Percentiles rank a stretch among this genome's conserved stretches.
These are phyloP conservation scores for Rosa multiflora DNA, from an alignment of 306 rosid genomes.

Conservation along the genomic window DNA sequence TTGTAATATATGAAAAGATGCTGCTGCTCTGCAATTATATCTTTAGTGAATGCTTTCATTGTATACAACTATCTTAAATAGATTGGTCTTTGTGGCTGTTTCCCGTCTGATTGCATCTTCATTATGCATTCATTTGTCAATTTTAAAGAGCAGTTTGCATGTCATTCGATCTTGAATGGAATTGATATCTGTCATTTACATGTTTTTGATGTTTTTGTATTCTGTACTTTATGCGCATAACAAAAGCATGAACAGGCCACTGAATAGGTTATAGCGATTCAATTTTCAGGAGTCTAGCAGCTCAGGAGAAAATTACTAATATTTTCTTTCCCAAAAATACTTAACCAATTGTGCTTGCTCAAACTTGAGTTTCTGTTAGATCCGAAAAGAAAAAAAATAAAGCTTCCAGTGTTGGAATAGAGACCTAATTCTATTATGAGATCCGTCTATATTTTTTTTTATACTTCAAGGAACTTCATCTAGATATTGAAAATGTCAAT, in stretches of 20 bases:
- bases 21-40: constrained; percentile 1
- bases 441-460: too few species aligned
- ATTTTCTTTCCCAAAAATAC: neutral
- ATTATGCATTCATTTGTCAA: neutral
- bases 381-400: too few species aligned
- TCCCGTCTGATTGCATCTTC: neutral
- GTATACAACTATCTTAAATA: neutral
- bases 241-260: neutral
- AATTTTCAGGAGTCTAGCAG: neutral
- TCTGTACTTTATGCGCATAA: neutral
- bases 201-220: neutral
- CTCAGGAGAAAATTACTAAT: neutral
- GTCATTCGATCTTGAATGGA: neutral
- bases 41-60: neutral
- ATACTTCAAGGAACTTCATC: too few species aligned
- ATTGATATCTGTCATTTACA: neutral
- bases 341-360: neutral
- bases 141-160: neutral
- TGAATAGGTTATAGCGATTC: neutral
- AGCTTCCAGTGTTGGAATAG: too few species aligned
- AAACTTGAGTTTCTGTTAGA: neutral
- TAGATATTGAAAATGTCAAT: too few species aligned
- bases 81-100: neutral
- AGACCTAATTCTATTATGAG: too few species aligned
- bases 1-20: neutral